These are phyloP conservation scores for Lipomyces oligophaga DNA, from an alignment of 805 yeast genomes.

Conservation along the genomic window DNA sequence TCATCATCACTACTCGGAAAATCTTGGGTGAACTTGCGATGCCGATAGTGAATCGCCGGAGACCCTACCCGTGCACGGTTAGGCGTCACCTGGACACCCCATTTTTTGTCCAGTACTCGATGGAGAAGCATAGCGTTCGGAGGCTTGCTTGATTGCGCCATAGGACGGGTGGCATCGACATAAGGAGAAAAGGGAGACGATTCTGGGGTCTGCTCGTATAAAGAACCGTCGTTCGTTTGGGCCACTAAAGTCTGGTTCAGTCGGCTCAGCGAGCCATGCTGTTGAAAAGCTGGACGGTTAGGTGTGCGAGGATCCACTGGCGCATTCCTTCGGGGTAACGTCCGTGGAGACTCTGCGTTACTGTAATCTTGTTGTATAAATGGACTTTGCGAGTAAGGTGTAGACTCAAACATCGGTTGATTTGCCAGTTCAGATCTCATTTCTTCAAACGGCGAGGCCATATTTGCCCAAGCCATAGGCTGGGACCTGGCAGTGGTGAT, in stretches of 20 bases:
- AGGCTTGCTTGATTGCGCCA: constrained; percentile 6
- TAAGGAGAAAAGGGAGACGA: constrained; percentile 28
- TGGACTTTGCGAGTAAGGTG: too few species aligned
- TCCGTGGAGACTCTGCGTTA: constrained; percentile 10
- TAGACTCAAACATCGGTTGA: constrained; percentile 8
- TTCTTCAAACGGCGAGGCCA: constrained; percentile 26
- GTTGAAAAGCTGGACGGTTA: constrained; percentile 22
- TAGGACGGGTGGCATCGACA: constrained; percentile 14
- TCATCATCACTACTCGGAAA: too few species aligned
- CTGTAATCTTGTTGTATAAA: too few species aligned
- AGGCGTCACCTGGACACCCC: constrained; percentile 40
- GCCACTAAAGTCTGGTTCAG: constrained; percentile 25
- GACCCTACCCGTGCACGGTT: too few species aligned
- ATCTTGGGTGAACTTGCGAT: too few species aligned
- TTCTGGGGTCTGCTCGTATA: constrained; percentile 25
- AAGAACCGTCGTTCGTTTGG: constrained; percentile 10
- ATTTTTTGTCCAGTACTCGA: constrained; percentile 37
- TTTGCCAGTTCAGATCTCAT: constrained; percentile 13
- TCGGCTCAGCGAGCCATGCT: too few species aligned
- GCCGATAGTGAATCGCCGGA: too few species aligned
- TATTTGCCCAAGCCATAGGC: constrained; percentile 22
- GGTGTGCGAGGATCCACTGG: constrained; percentile 8
- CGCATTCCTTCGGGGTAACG: neutral
- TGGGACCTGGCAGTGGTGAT: neutral
- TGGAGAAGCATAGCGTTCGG: constrained; percentile 31